Percentiles rank a stretch among this genome's conserved stretches.
Evolutionary conservation across 352 stramenopile species (phyloP).

Genomic region (Peronospora belbahrii): DNA sequence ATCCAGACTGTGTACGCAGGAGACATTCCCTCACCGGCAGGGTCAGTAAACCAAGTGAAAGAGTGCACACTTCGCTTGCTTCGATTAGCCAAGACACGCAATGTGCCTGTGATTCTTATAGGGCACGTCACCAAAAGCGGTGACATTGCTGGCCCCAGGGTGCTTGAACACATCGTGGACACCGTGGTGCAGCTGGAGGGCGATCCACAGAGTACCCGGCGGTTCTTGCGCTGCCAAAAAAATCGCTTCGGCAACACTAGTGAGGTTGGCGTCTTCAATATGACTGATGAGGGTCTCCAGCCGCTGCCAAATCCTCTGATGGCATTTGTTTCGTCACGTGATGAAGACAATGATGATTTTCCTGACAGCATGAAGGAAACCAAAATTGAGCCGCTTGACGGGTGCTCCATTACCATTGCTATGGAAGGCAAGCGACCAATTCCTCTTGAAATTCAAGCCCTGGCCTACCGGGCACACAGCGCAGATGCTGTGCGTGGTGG

Average conservation of each 20-base stretch:
- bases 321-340: slow-evolving; percentile 61
- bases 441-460: slow-evolving; percentile 91
- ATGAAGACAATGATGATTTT: slow-evolving; percentile 23
- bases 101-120: slow-evolving; percentile 91
- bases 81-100: slow-evolving; percentile 87
- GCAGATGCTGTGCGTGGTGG: slow-evolving; percentile 16
- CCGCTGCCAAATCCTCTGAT: slow-evolving; percentile 72
- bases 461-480: slow-evolving; percentile 67
- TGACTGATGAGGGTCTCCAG: slow-evolving; percentile 80
- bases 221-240: slow-evolving; percentile 91
- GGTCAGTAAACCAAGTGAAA: slow-evolving; percentile 91
- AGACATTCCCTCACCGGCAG: slow-evolving; percentile 69
- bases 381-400: slow-evolving; percentile 38
- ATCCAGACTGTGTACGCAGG: slow-evolving; percentile 95
- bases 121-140: slow-evolving; percentile 96
- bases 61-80: slow-evolving; percentile 92
- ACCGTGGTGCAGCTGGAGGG: slow-evolving; percentile 94
- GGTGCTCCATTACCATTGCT: slow-evolving; percentile 85
- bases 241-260: slow-evolving; percentile 94
- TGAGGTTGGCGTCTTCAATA: slow-evolving; percentile 95
- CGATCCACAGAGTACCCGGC: slow-evolving; percentile 67
- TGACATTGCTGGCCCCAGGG: slow-evolving; percentile 92
- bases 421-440: slow-evolving; percentile 92
- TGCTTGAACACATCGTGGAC: slow-evolving; percentile 90
- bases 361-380: slow-evolving; percentile 18